Evolutionary conservation across 768 basidiomycete genomes (phyloP), one percentile per base, ranked within the genome.

Genomic region (Dioszegia crocea): DNA sequence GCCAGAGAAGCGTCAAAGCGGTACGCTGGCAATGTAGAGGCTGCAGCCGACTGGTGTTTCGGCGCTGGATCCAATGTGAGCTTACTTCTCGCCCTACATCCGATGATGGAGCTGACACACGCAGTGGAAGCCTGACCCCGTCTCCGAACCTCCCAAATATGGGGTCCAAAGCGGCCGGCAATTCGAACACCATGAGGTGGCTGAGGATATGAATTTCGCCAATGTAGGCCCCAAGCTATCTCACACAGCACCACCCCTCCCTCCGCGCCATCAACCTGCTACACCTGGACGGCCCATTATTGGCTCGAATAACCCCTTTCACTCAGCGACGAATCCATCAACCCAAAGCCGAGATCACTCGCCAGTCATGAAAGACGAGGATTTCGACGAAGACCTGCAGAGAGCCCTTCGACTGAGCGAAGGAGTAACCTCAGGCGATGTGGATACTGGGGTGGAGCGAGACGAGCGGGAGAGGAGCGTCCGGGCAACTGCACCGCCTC

Each of bases 1-100:
- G 70, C 70, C 0, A 43, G 65, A 23, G 70, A 64, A 48, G 70
- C 70, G 14, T 65, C 70, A 1, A 51, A 38, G 36, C 56, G 70
- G 17, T 72, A 54, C 47, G 48, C 49, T 29, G 29, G 10, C 5
- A 62, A 38, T 12, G 57, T 64, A 0, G 67, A 65, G 29, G 62
- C 70, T 16, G 70, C 70, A 27, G 64, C 65, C 36, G 64, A 72
- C 44, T 72, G 70, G 70, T 68, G 67, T 45, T 72, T 69, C 43
- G 66, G 70, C 23, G 63, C 57, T 24, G 70, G 67, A 1, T 2
- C 17, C 3, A 38, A 46, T 14, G 59, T 54, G 24, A 39, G 59
- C 53, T 19, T 19, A 33, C 48, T 14, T 11, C 10, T 9, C 48
- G 3, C 31, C 21, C 21, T 14, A 33, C 33, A 33, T 6, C 33